phyloP scores from a whole-genome alignment of 139 green algal species.

The Bryopsis sp. region DNA sequence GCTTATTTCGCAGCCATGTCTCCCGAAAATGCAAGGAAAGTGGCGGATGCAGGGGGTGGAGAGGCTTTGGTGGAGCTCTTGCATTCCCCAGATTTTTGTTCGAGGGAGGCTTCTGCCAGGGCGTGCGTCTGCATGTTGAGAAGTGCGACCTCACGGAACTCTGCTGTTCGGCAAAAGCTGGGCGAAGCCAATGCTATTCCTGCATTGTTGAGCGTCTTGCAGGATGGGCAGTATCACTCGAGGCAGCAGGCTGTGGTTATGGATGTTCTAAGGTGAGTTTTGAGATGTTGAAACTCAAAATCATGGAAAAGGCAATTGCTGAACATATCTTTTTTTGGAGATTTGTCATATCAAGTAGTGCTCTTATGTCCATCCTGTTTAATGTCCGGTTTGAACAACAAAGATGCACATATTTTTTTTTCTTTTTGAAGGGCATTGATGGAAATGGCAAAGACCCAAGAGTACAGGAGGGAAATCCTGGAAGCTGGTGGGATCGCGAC shows the following conservation, averaged over 20 bases:
- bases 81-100: constrained; percentile 18
- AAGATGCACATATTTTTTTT: too few relatives aligned
- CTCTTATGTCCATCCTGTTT: too few relatives aligned
- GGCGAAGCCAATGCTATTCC: constrained; percentile 11
- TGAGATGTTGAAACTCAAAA: background rate
- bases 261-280: constrained; percentile 1
- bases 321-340: too few relatives aligned
- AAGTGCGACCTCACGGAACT: background rate
- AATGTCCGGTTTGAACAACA: too few relatives aligned
- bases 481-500: background rate
- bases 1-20: constrained; percentile 4
- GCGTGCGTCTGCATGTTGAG: background rate
- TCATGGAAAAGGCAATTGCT: too few relatives aligned
- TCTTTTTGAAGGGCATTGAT: background rate
- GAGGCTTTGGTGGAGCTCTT: constrained; percentile 8
- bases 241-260: background rate
- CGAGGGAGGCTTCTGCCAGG: constrained; percentile 9
- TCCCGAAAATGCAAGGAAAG: background rate
- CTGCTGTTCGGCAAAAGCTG: background rate
- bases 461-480: constrained; percentile 1
- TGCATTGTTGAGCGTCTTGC: constrained; percentile 2
- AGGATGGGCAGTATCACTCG: constrained; percentile 6
- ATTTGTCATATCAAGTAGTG: too few relatives aligned
- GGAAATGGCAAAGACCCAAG: background rate
- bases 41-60: constrained; percentile 3